Base-by-base conservation (phyloP, 495 filamentous ascomycete species). In the Clohesyomyces aquaticus region DNA sequence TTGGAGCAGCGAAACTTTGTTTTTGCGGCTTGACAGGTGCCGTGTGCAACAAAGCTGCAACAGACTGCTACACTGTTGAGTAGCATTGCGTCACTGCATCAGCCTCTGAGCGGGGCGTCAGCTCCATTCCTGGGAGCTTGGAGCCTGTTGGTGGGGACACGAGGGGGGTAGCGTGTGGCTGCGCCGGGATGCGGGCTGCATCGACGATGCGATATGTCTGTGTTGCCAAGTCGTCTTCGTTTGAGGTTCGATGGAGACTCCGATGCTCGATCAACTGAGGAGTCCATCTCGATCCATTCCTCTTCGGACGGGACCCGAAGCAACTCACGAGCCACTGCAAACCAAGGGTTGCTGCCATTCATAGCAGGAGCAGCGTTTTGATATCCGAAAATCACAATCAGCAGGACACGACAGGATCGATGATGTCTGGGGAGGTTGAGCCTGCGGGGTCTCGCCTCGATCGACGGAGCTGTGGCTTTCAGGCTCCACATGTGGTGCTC, bases 71-170 rank as follows among this genome's bases (percentile, higher is more conserved):
- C 23, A 48, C 1, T 22, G 2, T 41, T 11, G 32, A 38, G 32
- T 38, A 38, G 43, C 43, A 69, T 69, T 72, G 62, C 69, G 66
- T 72, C 69, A 72, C 69, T 51, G 23, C 23, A 45, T 43, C 46
- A 59, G 61, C 45, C 46, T 58, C 51, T n/a, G 61, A 61, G 66
- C 61, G 60, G 66, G 66, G 66, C 61, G 51, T 61, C 61, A 57
- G 56, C 55, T 55, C 56, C 54, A 29, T 38, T 12, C 48, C 16
- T 35, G 63, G 27, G 61, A 64, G 59, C 54, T 35, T 21, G 50
- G 26, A 55, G 23, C 25, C 26, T 16, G 26, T n/a, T n/a, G n/a
- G 2, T 60, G 32, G 60, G 45, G 55, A 25, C n/a, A 60, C 60
- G 32, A 52, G 52, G 48, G 32, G 38, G 59, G 54, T 19, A n/a